phyloP scores from a whole-genome alignment of 106 monocot genomes.

The Posidonia australis region DNA sequence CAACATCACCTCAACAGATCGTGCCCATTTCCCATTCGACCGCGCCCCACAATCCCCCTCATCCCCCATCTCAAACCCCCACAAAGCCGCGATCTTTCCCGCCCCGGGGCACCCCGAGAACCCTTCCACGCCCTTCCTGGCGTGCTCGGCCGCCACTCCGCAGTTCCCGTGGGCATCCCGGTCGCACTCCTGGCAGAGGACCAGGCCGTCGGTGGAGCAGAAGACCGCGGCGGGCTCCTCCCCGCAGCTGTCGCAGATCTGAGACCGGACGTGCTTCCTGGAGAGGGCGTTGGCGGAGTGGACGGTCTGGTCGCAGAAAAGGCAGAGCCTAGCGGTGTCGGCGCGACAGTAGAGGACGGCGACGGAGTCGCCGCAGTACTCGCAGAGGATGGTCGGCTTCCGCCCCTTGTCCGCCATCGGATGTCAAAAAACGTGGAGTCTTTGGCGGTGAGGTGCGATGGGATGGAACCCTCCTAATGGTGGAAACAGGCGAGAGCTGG shows the following conservation, averaged over 20 bases:
- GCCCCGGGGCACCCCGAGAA: conserved; percentile 68
- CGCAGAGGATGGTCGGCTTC: conserved; percentile 24
- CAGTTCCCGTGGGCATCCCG: conserved; percentile 10
- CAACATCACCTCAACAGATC: conserved; percentile 12
- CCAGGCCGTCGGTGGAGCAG: conserved; percentile 21
- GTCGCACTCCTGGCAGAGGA: conserved; percentile 66
- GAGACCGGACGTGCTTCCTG: conserved; percentile 59
- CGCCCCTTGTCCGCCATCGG: not conserved
- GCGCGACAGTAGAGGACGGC: conserved; percentile 70
- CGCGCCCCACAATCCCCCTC: not conserved
- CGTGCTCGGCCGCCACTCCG: not conserved
- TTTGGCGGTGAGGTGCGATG: too few species aligned
- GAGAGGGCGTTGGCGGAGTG: conserved; percentile 67
- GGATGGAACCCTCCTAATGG: too few species aligned
- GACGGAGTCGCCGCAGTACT: conserved; percentile 42
- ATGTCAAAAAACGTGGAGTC: too few species aligned
- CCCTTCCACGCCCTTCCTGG: conserved; percentile 21
- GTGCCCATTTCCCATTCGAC: not conserved
- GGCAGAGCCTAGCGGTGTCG: conserved; percentile 60
- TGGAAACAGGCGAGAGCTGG: too few species aligned
- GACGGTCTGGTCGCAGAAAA: conserved; percentile 63
- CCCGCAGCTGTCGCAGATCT: conserved; percentile 47
- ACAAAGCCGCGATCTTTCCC: conserved; percentile 41
- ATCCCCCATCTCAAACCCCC: conserved; percentile 33
- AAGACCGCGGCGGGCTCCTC: conserved; percentile 29